These are phyloP conservation scores for Rhodamnia rubescens DNA, from an alignment of 345 rosid species.

Conservation along the genomic window DNA sequence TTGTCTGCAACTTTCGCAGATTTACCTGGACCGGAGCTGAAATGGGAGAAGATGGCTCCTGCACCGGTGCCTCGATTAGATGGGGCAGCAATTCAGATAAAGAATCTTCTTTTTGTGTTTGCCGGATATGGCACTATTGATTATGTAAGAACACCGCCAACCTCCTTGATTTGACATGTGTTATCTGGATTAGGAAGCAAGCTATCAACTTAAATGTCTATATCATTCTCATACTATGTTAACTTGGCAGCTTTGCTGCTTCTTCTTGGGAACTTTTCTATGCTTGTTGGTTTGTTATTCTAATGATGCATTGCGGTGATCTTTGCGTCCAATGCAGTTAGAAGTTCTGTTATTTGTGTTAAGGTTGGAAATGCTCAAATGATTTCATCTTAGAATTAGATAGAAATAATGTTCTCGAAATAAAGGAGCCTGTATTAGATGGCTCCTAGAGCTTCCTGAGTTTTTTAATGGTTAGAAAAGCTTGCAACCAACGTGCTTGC, in stretches of 20 bases:
- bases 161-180: background rate
- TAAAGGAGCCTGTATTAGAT: no score
- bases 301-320: background rate
- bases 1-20: slow-evolving; percentile 90
- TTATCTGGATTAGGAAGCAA: background rate
- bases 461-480: no score
- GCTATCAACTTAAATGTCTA: background rate
- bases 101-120: slow-evolving; percentile 65
- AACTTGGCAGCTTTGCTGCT: background rate
- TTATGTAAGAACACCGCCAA: slow-evolving; percentile 33
- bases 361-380: background rate
- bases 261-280: background rate
- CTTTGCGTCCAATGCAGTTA: background rate
- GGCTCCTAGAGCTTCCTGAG: no score
- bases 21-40: slow-evolving; percentile 62
- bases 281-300: background rate
- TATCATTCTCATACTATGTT: accelerated
- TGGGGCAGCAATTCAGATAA: slow-evolving; percentile 87
- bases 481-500: no score
- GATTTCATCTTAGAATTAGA: no score
- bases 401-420: no score
- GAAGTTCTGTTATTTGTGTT: background rate
- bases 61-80: slow-evolving; percentile 95
- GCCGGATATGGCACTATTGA: slow-evolving; percentile 92
- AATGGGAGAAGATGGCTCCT: slow-evolving; percentile 84